Evolutionary conservation across 495 filamentous ascomycete species (phyloP), one percentile per base, ranked within the genome.

Genomic region (Aeminium ludgeri): DNA sequence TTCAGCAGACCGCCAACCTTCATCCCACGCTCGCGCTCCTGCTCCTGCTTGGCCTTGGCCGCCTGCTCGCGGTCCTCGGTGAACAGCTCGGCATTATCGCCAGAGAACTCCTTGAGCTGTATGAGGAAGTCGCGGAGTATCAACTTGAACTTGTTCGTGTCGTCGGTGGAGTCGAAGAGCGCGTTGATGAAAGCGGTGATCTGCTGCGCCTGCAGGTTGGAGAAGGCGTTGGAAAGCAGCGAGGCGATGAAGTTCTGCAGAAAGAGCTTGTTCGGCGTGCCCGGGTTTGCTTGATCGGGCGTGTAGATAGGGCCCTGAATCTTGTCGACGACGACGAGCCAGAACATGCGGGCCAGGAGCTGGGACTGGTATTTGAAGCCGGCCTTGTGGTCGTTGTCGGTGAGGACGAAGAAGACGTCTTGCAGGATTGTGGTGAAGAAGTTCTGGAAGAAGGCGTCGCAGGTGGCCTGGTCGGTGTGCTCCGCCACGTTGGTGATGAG

Each of bases 361-460:
- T 87, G 72, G 1, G 86, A 86, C 60, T 99, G 89, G 8, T 82
- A 82, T 64, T 96, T 99, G 68, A 96, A 99, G 0, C 89, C 89
- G 45, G 89, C 87, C 67, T 96, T 99, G 65, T 99, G 89, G 52
- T 99, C 91, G 46, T 80, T 82, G 58, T 99, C 89, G 2, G 87
- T 94, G 38, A 99, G 68, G 15, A 99, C 89, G 56, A 96, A 99
- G 70, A 99, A 94, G 13, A 95, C 82, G 56, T 99, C 89, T 61
- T 96, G 89, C 16, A 99, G 67, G 49, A 99, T 99, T 2, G 80
- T 69, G 30, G 94, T 73, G 56, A 83, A 96, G 62, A 96, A 99
- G 54, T 85, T 83, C 52, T 86, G 83, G 74, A 99, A 99, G 68
- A 99, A 99, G 41, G 79, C 77, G 51, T 80, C 86, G 45, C 85